Evolutionary conservation across 108 stramenopile genomes (phyloP).

Genomic region (Fistulifera solaris): DNA sequence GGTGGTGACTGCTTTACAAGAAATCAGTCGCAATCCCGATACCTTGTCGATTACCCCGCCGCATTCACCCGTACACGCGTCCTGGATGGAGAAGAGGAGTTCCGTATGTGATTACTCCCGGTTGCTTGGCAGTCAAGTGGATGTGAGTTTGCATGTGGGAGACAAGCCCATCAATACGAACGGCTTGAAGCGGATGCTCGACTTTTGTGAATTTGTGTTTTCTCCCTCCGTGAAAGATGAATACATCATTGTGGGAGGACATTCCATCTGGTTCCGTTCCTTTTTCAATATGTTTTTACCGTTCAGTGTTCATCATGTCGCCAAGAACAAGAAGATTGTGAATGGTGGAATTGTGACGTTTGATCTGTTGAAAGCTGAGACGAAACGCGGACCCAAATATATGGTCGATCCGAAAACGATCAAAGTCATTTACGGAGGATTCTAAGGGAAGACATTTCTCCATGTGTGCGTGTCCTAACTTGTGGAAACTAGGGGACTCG

Average conservation of each 20-base stretch:
- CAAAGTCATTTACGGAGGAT: conserved; percentile 75
- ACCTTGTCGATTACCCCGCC: conserved; percentile 81
- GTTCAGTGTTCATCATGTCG: conserved; percentile 33
- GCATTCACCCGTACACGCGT: conserved; percentile 46
- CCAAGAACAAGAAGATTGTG: conserved; percentile 84
- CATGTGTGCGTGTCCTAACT: too few relatives aligned
- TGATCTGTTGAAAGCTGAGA: conserved; percentile 57
- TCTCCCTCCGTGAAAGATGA: conserved; percentile 44
- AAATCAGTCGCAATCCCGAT: conserved; percentile 87
- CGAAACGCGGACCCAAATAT: conserved; percentile 36
- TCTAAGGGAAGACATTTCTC: conserved; percentile 9
- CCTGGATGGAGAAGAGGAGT: conserved; percentile 69
- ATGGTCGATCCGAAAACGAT: conserved; percentile 76
- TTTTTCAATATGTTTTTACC: conserved; percentile 85
- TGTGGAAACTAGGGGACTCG: too few relatives aligned
- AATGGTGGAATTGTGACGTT: conserved; percentile 83
- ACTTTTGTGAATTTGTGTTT: conserved; percentile 77
- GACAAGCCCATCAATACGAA: conserved; percentile 79
- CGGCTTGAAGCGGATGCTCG: conserved; percentile 65
- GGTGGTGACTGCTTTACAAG: conserved; percentile 73
- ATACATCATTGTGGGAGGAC: conserved; percentile 76
- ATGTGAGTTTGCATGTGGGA: conserved; percentile 67
- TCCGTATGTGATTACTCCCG: conserved; percentile 29
- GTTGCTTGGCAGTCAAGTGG: conserved; percentile 47
- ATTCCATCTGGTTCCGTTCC: conserved; percentile 83